These are phyloP conservation scores for Silene uniflora DNA, from an alignment of 148 eudicot genomes.

Conservation along the genomic window DNA sequence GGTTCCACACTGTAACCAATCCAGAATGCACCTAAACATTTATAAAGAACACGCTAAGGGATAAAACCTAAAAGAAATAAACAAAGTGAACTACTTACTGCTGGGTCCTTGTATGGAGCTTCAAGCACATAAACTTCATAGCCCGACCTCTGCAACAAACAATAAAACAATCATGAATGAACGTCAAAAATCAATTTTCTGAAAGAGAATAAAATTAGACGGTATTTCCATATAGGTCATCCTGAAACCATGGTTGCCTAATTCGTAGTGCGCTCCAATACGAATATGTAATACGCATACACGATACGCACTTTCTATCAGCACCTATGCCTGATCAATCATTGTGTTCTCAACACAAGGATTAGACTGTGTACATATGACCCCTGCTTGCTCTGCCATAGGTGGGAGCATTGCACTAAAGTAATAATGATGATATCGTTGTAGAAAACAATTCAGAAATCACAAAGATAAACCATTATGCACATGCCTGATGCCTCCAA, in stretches of 20 bases:
- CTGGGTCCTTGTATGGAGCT: conserved; percentile 94
- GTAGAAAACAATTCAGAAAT: conserved; percentile 8
- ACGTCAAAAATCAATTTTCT: neutral
- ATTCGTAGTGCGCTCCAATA: too few species aligned
- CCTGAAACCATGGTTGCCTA: neutral
- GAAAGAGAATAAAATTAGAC: neutral
- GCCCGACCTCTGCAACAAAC: conserved; percentile 72
- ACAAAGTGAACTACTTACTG: conserved; percentile 42
- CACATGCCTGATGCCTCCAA: conserved; percentile 15
- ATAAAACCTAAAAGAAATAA: neutral
- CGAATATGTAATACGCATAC: too few species aligned
- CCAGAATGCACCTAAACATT: conserved; percentile 8
- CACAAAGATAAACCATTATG: neutral
- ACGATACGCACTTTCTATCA: too few species aligned
- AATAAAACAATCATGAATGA: conserved; percentile 22
- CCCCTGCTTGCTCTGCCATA: neutral
- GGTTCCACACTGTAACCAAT: neutral
- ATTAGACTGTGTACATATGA: neutral
- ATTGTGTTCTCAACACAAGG: neutral
- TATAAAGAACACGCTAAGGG: neutral
- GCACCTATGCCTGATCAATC: too few species aligned
- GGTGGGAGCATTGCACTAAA: neutral
- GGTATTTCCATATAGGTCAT: neutral
- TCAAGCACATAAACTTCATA: conserved; percentile 90
- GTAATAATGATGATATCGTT: neutral